Conservation (phyloP, 306 rosid species). For the Geum urbanum region DNA sequence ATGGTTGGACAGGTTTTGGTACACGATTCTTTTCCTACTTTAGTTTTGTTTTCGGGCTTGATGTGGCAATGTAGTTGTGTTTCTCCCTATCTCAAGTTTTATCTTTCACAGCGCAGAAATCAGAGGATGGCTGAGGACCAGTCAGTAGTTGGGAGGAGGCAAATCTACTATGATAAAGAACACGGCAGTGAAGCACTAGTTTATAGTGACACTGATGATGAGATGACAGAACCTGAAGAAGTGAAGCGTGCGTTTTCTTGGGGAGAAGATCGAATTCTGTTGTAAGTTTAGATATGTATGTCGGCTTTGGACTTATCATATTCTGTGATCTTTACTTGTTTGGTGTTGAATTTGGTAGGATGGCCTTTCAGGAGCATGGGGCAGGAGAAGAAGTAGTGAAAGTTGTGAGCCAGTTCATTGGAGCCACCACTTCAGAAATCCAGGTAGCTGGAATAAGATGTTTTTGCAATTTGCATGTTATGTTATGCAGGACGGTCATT, state of each 20-base stretch:
- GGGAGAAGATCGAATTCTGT: slow-evolving; percentile 70
- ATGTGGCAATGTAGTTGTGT: slow-evolving; percentile 24
- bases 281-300: slow-evolving; percentile 41
- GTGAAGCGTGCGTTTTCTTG: slow-evolving; percentile 74
- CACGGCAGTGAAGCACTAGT: slow-evolving; percentile 87
- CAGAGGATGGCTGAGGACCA: slow-evolving; percentile 99
- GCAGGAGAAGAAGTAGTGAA: slow-evolving; percentile 60
- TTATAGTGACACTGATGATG: slow-evolving; percentile 97
- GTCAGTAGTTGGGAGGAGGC: slow-evolving; percentile 90
- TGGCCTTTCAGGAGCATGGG: slow-evolving; percentile 80
- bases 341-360: slow-evolving; percentile 50
- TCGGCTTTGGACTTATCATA: slow-evolving; percentile 1
- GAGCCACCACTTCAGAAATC: slow-evolving; percentile 59
- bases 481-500: slow-evolving; percentile 23
- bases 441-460: slow-evolving; percentile 52
- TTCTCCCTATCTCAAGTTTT: slow-evolving; percentile 48
- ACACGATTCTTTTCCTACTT: slow-evolving; percentile 3
- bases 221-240: slow-evolving; percentile 70
- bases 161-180: slow-evolving; percentile 76
- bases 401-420: slow-evolving; percentile 66
- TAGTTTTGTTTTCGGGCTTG: not conserved
- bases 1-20: slow-evolving; percentile 72
- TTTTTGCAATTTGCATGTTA: slow-evolving; percentile 6
- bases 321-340: not conserved
- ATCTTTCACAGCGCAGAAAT: slow-evolving; percentile 66